Conservation (phyloP, 257 asterid species). For the Salvia rosmarinus region DNA sequence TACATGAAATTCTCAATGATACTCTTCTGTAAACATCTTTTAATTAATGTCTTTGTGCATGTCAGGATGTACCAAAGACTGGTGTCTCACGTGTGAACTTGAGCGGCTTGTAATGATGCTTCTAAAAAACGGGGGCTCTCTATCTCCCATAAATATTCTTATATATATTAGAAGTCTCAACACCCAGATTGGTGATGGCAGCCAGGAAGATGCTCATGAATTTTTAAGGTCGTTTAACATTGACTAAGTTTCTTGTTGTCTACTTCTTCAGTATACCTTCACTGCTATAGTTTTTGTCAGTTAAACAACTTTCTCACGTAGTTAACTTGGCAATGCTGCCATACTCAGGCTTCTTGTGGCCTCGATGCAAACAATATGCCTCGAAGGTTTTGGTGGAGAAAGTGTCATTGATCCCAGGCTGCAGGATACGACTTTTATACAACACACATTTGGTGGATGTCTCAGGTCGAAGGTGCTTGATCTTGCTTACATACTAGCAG, state of each 20-base stretch:
- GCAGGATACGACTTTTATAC: constrained; percentile 87
- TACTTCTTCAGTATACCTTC: not conserved
- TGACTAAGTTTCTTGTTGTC: not conserved
- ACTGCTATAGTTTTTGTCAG: not conserved
- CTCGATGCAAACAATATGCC: constrained; percentile 88
- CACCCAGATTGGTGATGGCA: constrained; percentile 84
- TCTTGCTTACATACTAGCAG: not conserved
- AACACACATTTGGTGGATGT: constrained; percentile 78
- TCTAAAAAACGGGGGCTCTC: constrained; percentile 68
- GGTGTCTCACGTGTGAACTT: constrained; percentile 94
- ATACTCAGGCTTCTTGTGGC: constrained; percentile 74
- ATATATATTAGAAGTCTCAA: constrained; percentile 67
- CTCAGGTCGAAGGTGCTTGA: constrained; percentile 76
- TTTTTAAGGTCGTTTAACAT: constrained; percentile 61
- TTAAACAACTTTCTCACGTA: not conserved
- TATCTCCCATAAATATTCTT: constrained; percentile 73
- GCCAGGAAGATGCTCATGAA: constrained; percentile 97
- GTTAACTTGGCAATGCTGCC: constrained; percentile 10
- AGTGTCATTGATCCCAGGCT: constrained; percentile 61
- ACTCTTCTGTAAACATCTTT: not conserved
- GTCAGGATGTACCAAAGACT: constrained; percentile 68
- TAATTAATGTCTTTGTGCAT: constrained; percentile 23
- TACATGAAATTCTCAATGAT: not conserved
- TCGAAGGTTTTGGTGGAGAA: constrained; percentile 86
- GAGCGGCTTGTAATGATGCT: constrained; percentile 67